Conservation (phyloP, 495 filamentous ascomycete species). For the Cercophora newfieldiana region DNA sequence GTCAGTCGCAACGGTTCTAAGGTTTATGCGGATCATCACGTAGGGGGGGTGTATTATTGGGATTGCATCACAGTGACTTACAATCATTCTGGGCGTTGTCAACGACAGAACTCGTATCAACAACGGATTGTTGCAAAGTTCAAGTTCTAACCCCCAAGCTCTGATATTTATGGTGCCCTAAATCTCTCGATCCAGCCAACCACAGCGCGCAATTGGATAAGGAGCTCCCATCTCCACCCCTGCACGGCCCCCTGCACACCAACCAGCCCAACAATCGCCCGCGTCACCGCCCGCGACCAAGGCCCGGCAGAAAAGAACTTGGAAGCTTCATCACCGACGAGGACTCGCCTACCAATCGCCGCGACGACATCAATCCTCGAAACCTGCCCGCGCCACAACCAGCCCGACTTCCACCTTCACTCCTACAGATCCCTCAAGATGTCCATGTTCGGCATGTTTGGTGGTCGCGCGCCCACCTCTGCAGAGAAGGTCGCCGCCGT, state of each 20-base stretch:
- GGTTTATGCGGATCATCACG: conserved; percentile 47
- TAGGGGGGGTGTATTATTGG: background rate
- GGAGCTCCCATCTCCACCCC: background rate
- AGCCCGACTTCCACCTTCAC: conserved; percentile 7
- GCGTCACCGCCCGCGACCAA: background rate
- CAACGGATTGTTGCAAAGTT: background rate
- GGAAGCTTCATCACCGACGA: background rate
- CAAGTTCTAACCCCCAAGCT: background rate
- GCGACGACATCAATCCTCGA: background rate
- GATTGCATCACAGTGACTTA: conserved; percentile 30
- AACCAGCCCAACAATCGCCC: background rate
- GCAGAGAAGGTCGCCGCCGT: conserved; percentile 94
- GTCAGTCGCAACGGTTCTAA: conserved; percentile 98
- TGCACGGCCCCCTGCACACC: background rate
- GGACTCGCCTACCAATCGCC: conserved; percentile 3
- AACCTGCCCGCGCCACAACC: background rate
- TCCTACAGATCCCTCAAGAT: conserved; percentile 53
- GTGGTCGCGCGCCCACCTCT: conserved; percentile 84
- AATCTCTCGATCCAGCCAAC: conserved; percentile 4
- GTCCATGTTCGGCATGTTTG: conserved; percentile 93
- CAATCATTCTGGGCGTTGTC: conserved; percentile 22
- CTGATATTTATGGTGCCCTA: background rate
- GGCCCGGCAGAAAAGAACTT: conserved; percentile 3
- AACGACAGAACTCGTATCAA: background rate
- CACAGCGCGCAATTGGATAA: conserved; percentile 15